Evolutionary conservation across 805 yeast species (phyloP).

Genomic region (Pichia cabralensis): DNA sequence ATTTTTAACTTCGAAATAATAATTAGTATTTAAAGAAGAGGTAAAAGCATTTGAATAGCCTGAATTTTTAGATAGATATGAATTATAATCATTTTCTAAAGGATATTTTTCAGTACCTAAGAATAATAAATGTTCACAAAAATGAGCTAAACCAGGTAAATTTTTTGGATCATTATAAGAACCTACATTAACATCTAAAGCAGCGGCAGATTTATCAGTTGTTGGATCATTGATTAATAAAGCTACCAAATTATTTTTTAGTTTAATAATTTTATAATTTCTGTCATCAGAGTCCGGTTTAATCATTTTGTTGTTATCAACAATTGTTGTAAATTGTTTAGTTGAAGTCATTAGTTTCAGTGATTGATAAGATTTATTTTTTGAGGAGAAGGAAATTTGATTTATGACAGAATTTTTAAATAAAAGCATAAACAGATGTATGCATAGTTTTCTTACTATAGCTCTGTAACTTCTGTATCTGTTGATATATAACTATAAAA

Average conservation of each 20-base stretch:
- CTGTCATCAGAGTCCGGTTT: conserved; percentile 65
- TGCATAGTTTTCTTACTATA: no score
- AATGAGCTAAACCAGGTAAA: conserved; percentile 72
- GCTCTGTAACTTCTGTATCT: no score
- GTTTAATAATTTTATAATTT: conserved; percentile 52
- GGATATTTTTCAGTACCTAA: conserved; percentile 78
- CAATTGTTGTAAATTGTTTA: conserved; percentile 8
- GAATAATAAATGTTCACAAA: conserved; percentile 62
- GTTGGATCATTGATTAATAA: conserved; percentile 57
- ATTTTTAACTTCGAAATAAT: conserved; percentile 75
- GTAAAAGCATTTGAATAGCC: conserved; percentile 93
- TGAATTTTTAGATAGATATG: conserved; percentile 70
- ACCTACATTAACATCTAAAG: conserved; percentile 72
- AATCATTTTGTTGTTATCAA: conserved; percentile 14
- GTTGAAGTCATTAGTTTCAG: conserved; percentile 1
- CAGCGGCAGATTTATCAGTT: conserved; percentile 70
- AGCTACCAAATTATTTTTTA: conserved; percentile 49
- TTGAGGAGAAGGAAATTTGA: no score
- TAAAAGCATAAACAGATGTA: no score
- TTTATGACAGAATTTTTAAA: no score
- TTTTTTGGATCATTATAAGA: conserved; percentile 57
- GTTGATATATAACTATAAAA: no score
- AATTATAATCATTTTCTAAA: conserved; percentile 60
- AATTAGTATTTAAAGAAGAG: conserved; percentile 79
- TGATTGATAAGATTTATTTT: not conserved